A percentile compares a stretch with the other conserved stretches of the same genome.
Evolutionary conservation across 306 rosid species (phyloP).

Genomic region (Acmispon strigosus): DNA sequence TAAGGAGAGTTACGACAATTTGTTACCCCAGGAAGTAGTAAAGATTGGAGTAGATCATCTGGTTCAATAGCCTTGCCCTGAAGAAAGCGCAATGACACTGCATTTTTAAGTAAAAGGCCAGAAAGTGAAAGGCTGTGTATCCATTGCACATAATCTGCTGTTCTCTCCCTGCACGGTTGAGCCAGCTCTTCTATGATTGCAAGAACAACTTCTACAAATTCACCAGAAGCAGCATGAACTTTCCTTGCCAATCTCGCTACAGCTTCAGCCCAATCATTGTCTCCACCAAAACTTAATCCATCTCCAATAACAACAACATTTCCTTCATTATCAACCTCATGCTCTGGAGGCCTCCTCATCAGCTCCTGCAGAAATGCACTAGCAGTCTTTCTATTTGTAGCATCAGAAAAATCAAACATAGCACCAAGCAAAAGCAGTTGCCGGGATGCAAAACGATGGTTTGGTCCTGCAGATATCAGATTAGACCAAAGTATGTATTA

Average conservation of each 20-base stretch:
- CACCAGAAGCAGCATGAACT: slow-evolving; percentile 83
- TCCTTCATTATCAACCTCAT: slow-evolving; percentile 76
- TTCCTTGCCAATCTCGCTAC: slow-evolving; percentile 61
- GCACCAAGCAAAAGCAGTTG: slow-evolving; percentile 87
- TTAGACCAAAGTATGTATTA: neutral
- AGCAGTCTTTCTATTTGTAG: slow-evolving; percentile 71
- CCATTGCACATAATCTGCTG: slow-evolving; percentile 83
- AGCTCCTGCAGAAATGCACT: slow-evolving; percentile 74
- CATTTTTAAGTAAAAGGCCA: slow-evolving; percentile 74
- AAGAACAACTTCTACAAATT: slow-evolving; percentile 76
- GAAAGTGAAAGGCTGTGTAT: slow-evolving; percentile 79
- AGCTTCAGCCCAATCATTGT: slow-evolving; percentile 85
- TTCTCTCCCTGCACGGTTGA: slow-evolving; percentile 90
- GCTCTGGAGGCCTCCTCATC: slow-evolving; percentile 73
- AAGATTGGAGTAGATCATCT: slow-evolving; percentile 58
- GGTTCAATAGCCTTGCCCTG: slow-evolving; percentile 64
- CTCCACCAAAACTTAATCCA: slow-evolving; percentile 92
- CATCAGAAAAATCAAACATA: slow-evolving; percentile 87
- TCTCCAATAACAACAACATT: slow-evolving; percentile 81
- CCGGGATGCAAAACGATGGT: slow-evolving; percentile 68
- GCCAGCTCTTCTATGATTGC: slow-evolving; percentile 64
- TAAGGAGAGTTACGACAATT: neutral
- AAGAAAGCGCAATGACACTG: slow-evolving; percentile 48
- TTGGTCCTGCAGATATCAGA: slow-evolving; percentile 50
- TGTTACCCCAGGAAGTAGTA: slow-evolving; percentile 87